phyloP scores from a whole-genome alignment of 495 filamentous ascomycete species.

The Penicillium argentinense region DNA sequence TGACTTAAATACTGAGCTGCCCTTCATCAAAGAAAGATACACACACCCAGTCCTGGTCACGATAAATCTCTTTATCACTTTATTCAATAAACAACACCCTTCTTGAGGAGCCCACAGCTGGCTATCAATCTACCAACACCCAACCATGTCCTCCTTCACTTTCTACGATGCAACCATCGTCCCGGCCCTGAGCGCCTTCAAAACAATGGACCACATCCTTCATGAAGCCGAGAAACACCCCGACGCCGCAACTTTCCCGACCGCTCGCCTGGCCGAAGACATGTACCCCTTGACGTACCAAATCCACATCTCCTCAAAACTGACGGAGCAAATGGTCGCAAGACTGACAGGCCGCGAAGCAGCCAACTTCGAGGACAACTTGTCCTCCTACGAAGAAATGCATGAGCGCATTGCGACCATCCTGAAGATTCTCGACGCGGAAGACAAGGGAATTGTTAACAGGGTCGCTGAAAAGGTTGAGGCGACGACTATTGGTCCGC shows the following conservation, averaged over 20 bases:
- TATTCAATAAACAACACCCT: no score
- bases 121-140: no score
- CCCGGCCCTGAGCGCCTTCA: no score
- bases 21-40: no score
- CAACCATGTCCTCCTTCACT: no score
- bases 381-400: conserved; percentile 40
- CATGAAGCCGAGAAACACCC: no score
- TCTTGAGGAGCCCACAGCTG: no score
- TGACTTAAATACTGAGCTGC: no score
- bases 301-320: conserved; percentile 33
- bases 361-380: conserved; percentile 28
- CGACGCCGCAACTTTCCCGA: neutral
- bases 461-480: conserved; percentile 29
- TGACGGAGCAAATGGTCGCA: conserved; percentile 24
- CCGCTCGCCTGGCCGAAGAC: conserved; percentile 28
- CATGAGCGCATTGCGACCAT: conserved; percentile 40
- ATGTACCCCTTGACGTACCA: conserved; percentile 52
- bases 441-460: conserved; percentile 37
- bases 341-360: conserved; percentile 29
- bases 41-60: no score
- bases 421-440: conserved; percentile 34
- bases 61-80: no score
- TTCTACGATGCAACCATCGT: no score
- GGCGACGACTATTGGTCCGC: conserved; percentile 22
- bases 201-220: no score